Evolutionary conservation across 2,329 filamentous ascomycete species (phyloP).

Genomic region (Ophiostoma piceae): DNA sequence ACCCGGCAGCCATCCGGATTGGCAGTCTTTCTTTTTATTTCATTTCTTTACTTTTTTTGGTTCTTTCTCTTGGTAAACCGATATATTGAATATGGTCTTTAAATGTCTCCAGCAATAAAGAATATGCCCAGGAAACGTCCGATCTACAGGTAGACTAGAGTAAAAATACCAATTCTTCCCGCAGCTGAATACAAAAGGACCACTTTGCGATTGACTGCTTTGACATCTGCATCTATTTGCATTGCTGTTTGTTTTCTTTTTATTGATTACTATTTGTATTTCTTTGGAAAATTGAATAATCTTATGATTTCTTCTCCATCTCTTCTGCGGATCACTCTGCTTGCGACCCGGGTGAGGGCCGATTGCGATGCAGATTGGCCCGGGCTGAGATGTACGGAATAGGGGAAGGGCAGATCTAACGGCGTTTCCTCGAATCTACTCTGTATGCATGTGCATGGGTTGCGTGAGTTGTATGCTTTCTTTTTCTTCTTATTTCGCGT

Average conservation of each 20-base stretch:
- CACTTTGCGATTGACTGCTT: neutral
- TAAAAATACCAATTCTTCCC: neutral
- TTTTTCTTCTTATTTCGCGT: neutral
- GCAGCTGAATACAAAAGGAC: neutral
- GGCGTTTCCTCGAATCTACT: constrained; percentile 1
- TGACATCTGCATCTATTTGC: neutral
- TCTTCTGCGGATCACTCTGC: neutral
- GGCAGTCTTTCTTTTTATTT: neutral
- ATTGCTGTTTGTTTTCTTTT: neutral
- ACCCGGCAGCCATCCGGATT: neutral
- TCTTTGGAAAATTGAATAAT: neutral
- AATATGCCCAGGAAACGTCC: neutral
- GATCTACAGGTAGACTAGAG: neutral
- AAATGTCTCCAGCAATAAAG: neutral
- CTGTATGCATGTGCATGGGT: neutral
- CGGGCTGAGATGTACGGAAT: constrained; percentile 1
- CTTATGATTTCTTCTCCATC: neutral
- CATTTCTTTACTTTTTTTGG: neutral
- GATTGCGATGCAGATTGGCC: neutral
- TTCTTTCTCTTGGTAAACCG: neutral
- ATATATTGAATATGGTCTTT: too few species aligned
- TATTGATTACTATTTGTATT: neutral
- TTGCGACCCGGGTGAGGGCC: neutral
- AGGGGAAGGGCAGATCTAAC: constrained; percentile 11
- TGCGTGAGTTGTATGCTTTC: neutral